Percentiles rank a stretch among this genome's conserved stretches.
Evolutionary conservation across 2,329 filamentous ascomycete genomes (phyloP).

Genomic region (Alternaria gaisen): DNA sequence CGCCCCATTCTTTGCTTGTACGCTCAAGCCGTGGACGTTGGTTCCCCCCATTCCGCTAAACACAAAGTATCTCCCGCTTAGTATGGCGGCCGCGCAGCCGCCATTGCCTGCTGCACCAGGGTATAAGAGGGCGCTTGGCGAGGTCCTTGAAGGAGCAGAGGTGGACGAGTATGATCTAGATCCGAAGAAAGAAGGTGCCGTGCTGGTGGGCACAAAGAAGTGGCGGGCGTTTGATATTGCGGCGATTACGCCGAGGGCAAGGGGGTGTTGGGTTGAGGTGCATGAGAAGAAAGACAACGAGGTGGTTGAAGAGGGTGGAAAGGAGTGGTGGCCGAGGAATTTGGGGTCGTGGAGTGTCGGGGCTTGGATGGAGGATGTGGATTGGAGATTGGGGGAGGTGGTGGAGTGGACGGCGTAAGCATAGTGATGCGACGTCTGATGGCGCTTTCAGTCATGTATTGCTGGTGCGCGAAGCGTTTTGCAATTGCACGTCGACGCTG

Average conservation of each 20-base stretch:
- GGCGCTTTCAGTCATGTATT: neutral
- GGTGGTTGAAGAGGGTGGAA: constrained; percentile 15
- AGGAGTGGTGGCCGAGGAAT: constrained; percentile 32
- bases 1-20: constrained; percentile 39
- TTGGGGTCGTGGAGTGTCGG: constrained; percentile 37
- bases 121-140: constrained; percentile 14
- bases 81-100: constrained; percentile 33
- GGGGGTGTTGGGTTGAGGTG: constrained; percentile 39
- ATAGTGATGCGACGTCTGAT: neutral
- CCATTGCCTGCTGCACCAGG: constrained; percentile 29
- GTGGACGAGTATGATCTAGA: constrained; percentile 37
- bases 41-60: constrained; percentile 36
- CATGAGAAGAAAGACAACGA: constrained; percentile 9
- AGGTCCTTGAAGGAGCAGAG: constrained; percentile 15
- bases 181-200: constrained; percentile 26
- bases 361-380: constrained; percentile 42
- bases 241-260: constrained; percentile 28
- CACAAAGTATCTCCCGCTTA: constrained; percentile 34
- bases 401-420: constrained; percentile 40
- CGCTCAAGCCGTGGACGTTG: constrained; percentile 39
- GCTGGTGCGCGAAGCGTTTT: neutral
- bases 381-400: constrained; percentile 31
- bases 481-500: neutral
- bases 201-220: constrained; percentile 34
- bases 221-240: constrained; percentile 37